Evolutionary conservation across 2,329 filamentous ascomycete species (phyloP).

Genomic region (Fusarium tupiense): DNA sequence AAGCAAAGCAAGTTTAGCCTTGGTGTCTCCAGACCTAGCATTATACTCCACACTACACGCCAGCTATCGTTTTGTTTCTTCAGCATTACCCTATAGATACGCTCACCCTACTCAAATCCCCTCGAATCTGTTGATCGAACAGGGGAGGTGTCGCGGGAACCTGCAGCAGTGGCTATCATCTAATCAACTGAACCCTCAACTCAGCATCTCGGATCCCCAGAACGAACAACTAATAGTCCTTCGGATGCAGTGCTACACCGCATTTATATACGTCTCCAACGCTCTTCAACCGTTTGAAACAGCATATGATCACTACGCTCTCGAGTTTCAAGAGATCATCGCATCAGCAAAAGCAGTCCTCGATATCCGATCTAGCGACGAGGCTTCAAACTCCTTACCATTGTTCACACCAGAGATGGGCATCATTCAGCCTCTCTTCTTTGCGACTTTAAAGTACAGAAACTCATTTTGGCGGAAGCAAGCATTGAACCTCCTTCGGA

Average conservation of each 20-base stretch:
- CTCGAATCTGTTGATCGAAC: slow-evolving; percentile 6
- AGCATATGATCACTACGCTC: slow-evolving; percentile 7
- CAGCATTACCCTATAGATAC: slow-evolving; percentile 5
- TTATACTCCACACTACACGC: background rate
- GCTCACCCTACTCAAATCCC: background rate
- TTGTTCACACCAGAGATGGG: slow-evolving; percentile 26
- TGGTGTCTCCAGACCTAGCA: background rate
- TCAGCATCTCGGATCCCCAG: background rate
- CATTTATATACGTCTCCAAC: slow-evolving; percentile 8
- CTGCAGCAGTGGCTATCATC: slow-evolving; percentile 14
- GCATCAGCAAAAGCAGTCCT: background rate
- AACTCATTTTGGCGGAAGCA: slow-evolving; percentile 6
- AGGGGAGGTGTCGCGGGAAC: slow-evolving; percentile 4
- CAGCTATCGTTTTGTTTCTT: slow-evolving; percentile 8
- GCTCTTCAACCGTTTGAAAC: slow-evolving; percentile 17
- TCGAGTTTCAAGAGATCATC: slow-evolving; percentile 27
- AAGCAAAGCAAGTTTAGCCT: background rate
- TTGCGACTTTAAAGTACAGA: slow-evolving; percentile 13
- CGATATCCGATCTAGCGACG: background rate
- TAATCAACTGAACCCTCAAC: background rate
- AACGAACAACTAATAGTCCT: slow-evolving; percentile 19
- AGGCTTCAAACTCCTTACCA: background rate
- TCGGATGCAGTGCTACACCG: slow-evolving; percentile 21
- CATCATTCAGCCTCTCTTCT: slow-evolving; percentile 21
- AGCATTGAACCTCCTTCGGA: background rate